Evolutionary conservation across 495 filamentous ascomycete genomes (phyloP), one percentile per base, ranked within the genome.

Genomic region (Aspergillus cristatus): DNA sequence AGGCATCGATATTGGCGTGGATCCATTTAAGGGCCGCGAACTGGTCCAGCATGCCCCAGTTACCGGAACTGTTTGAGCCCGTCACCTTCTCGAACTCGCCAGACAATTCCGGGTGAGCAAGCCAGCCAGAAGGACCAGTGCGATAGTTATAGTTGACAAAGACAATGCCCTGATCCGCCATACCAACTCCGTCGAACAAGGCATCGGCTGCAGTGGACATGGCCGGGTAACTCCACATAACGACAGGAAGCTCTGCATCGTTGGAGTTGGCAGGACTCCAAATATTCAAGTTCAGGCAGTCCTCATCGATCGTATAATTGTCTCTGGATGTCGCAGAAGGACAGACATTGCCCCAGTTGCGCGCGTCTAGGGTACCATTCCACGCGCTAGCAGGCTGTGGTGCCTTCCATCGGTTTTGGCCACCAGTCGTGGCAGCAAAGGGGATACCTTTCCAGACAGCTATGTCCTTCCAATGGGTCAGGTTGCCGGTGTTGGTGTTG

Each of bases 131-230:
- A 0, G 76, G 51, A 0, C 78, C 78, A 12, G 81, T 75, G 3
- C 80, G 72, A 45, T 81, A 81, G 48, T 82, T 84, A 57, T 82
- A 74, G 47, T 71, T 76, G 7, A 85, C 73, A 29, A 79, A 59
- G 10, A 85, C 59, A 37, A 83, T 68, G 7, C 43, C 47, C n/a
- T 43, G 6, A 8, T 36, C 33, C 3, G 40, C 40, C 33, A 42
- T 31, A 5, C 40, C 40, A 20, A 14, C 40, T 2, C 40, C 40
- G 8, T 42, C 25, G n/a, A 42, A 42, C 3, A 36, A 20, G 0
- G 33, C 18, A 17, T 42, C 33, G 7, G 25, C 33, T 12, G 34
- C 40, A 4, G 39, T 51, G 11, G 41, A 48, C 18, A 17, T 22
- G 32, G 36, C 36, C 24, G 50, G 18, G 32, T 38, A 34, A 43